These are phyloP conservation scores for Solanum hybrid DNA, from an alignment of 305 asterid genomes.

Conservation along the genomic window DNA sequence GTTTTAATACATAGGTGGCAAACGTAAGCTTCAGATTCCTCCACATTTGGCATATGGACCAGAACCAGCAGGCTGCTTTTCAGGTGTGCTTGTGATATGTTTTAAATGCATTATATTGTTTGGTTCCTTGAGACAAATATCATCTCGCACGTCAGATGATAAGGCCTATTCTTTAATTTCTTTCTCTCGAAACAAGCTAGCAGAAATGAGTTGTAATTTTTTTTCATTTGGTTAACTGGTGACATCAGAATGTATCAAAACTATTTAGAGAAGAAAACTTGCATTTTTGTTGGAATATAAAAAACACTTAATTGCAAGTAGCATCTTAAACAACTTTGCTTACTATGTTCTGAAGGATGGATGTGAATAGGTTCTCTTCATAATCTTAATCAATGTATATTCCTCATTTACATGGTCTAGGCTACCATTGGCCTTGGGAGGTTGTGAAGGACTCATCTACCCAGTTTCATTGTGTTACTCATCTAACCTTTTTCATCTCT, in stretches of 20 bases:
- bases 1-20: constrained; percentile 47
- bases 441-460: background rate
- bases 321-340: background rate
- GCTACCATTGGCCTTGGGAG: background rate
- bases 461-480: background rate
- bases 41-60: constrained; percentile 84
- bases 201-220: background rate
- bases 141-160: background rate
- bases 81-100: constrained; percentile 31
- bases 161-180: background rate
- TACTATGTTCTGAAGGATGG: background rate
- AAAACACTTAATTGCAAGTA: background rate
- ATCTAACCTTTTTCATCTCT: background rate
- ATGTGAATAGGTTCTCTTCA: background rate
- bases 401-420: background rate
- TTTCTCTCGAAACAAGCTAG: background rate
- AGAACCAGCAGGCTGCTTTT: constrained; percentile 93
- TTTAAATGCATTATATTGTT: background rate
- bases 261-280: background rate
- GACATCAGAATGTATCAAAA: background rate
- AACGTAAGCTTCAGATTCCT: constrained; percentile 74
- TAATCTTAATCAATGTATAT: background rate
- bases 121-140: background rate
- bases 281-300: background rate
- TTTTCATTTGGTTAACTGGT: background rate